Conservation (phyloP, 805 yeast species). For the Dipodascus albidus region DNA sequence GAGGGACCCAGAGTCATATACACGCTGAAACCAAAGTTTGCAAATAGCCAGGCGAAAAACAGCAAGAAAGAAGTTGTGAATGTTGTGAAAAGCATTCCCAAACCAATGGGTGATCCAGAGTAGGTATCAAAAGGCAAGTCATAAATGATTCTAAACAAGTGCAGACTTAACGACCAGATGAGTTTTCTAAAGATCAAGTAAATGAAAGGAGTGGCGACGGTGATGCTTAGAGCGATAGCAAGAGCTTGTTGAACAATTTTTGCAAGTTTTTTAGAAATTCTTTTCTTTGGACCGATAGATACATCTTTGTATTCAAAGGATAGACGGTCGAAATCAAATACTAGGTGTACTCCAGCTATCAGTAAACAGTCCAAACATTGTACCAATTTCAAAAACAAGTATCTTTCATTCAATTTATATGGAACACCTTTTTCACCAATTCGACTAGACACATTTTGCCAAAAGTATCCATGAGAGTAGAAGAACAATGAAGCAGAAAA, state of each 20-base stretch:
- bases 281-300: background rate
- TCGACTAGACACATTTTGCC: background rate
- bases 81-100: constrained; percentile 8
- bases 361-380: background rate
- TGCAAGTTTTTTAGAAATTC: background rate
- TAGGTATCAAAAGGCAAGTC: background rate
- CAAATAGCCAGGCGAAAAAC: constrained; percentile 17
- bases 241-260: background rate
- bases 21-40: constrained; percentile 19
- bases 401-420: background rate
- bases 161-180: background rate
- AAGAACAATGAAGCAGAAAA: background rate
- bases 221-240: background rate
- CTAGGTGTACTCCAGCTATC: background rate
- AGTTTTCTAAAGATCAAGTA: background rate
- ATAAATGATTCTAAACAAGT: background rate
- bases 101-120: constrained; percentile 5
- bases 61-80: constrained; percentile 12
- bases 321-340: background rate
- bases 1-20: constrained; percentile 29
- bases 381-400: background rate
- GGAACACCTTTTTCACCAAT: background rate
- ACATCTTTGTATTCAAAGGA: background rate
- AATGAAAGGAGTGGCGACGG: background rate
- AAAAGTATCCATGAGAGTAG: background rate